These are phyloP conservation scores for Acrocalymma vagum DNA, from an alignment of 2,329 filamentous ascomycete species.

Conservation along the genomic window DNA sequence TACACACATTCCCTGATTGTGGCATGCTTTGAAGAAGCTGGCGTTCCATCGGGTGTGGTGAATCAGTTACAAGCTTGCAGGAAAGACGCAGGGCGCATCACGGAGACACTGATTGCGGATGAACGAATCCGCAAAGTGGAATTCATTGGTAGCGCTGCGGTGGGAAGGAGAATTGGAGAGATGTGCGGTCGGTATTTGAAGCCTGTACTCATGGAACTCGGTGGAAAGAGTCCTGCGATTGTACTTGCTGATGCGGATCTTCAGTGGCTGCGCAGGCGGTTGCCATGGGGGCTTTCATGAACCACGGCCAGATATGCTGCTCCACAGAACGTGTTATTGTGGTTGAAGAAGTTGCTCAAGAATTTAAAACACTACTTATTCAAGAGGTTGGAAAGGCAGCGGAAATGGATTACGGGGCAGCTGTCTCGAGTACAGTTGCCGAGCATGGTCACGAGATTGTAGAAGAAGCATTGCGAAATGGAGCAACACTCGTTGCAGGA, in stretches of 20 bases:
- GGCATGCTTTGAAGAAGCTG: conserved; percentile 60
- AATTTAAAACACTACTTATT: too few relatives aligned
- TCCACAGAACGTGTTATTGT: too few relatives aligned
- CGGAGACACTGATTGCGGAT: conserved; percentile 72
- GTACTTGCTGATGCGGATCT: conserved; percentile 79
- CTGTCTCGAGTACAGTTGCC: too few relatives aligned
- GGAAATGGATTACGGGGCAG: too few relatives aligned
- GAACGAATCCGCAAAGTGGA: conserved; percentile 71
- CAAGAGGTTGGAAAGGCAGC: too few relatives aligned
- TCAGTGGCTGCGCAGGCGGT: too few relatives aligned
- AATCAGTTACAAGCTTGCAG: conserved; percentile 69
- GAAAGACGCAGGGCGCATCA: conserved; percentile 66
- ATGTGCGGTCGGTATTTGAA: conserved; percentile 38
- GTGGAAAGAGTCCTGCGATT: conserved; percentile 82
- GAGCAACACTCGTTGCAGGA: too few relatives aligned
- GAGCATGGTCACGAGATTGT: too few relatives aligned
- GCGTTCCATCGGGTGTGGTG: conserved; percentile 75
- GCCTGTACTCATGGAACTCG: conserved; percentile 73
- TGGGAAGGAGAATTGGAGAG: conserved; percentile 4
- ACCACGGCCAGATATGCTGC: too few relatives aligned
- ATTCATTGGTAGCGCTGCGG: conserved; percentile 69
- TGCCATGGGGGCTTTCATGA: too few relatives aligned
- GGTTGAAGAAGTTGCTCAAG: too few relatives aligned
- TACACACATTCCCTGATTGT: conserved; percentile 5
- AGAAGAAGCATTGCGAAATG: too few relatives aligned